Conservation (phyloP, 345 rosid genomes). For the Luvunga scandens region DNA sequence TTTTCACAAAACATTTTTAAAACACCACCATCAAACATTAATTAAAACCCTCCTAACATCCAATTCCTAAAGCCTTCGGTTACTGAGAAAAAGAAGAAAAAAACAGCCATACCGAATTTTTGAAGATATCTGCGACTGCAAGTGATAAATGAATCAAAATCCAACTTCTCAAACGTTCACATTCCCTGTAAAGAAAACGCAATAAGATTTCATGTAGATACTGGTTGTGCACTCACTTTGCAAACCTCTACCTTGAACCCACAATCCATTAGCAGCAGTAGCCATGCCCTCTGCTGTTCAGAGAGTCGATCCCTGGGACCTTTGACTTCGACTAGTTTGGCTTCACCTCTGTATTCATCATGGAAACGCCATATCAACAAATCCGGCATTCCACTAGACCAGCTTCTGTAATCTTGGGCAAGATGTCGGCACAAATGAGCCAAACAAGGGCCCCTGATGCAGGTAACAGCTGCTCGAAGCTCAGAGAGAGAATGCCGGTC, state of each 20-base stretch:
- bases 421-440: slow-evolving; percentile 70
- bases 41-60: too few relatives aligned
- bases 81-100: too few relatives aligned
- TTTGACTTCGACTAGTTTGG: slow-evolving; percentile 94
- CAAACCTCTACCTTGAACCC: slow-evolving; percentile 84
- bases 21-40: too few relatives aligned
- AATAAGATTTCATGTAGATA: slow-evolving; percentile 7
- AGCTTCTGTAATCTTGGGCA: slow-evolving; percentile 77
- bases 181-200: background rate
- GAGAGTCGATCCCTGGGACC: slow-evolving; percentile 81
- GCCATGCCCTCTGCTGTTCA: slow-evolving; percentile 92
- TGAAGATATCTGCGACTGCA: too few relatives aligned
- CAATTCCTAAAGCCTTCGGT: too few relatives aligned
- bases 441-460: slow-evolving; percentile 70
- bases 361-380: slow-evolving; percentile 83
- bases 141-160: too few relatives aligned
- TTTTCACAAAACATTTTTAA: too few relatives aligned
- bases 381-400: slow-evolving; percentile 99
- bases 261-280: slow-evolving; percentile 73
- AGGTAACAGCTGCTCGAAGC: slow-evolving; percentile 81
- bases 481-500: slow-evolving; percentile 62
- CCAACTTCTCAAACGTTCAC: background rate
- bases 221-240: slow-evolving; percentile 49
- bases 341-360: slow-evolving; percentile 77
- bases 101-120: too few relatives aligned